Base-by-base conservation (phyloP, 2,329 filamentous ascomycete species). In the Botrytis tulipae region DNA sequence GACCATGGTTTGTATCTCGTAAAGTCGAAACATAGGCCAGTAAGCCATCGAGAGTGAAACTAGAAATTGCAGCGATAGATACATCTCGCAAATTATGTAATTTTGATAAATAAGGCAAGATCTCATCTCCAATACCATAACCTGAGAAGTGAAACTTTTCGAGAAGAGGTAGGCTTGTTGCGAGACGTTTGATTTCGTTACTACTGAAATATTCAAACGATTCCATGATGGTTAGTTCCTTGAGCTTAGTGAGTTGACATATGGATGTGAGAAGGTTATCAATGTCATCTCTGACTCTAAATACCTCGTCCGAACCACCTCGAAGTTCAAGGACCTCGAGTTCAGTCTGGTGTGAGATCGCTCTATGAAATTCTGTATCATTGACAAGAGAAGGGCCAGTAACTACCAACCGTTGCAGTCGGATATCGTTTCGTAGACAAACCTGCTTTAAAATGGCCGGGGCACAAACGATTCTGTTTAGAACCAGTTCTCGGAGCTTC, bases 71-170 rank as follows among this genome's bases (percentile, higher is more conserved):
- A 54, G 84, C 85, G 60, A 91, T 85, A 7, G 84, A 85, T 10
- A 92, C 81, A 6, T 81, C 83, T 63, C 85, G 86, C 51, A 92
- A 81, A 46, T 85, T 83, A 5, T 79, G 79, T 61, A 91, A 82
- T 9, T 79, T 79, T 18, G 86, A 83, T 20, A 89, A 78, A 5
- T 80, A 78, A 48, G 79, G 78, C 73, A 86, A 83, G 18, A 87
- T 81, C 35, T 84, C 83, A 74, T 89, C 86, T 8, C 86, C 84
- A 35, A 87, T 80, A 25, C 86, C 86, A 61, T 85, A 83, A 14
- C 89, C 89, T 61, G 84, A 86, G 67, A 91, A 85, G 62, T 83
- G 85, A 22, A 92, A 80, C 20, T 88, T 85, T 76, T 90, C 87
- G 0, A 92, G 83, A 25, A 83, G 73, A 37, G 42, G 48, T 10